Evolutionary conservation across 208 protist species (phyloP), one percentile per base, ranked within the genome.

Genomic region (Tetramitus jugosus): DNA sequence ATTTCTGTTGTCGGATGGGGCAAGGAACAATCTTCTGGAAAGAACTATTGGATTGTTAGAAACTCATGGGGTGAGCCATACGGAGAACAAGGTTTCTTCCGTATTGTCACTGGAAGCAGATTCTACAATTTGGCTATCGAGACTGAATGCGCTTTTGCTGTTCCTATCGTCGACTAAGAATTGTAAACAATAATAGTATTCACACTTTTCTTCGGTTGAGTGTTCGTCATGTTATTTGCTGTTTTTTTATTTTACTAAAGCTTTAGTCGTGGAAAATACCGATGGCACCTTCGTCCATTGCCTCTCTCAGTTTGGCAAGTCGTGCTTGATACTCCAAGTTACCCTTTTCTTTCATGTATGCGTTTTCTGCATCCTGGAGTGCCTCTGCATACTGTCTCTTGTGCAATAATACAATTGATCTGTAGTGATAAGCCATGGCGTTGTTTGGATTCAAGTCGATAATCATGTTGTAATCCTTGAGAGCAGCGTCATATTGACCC

Each of bases 391-490:
- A n/a, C n/a, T n/a, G n/a, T n/a, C n/a, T n/a, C n/a, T n/a, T n/a
- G n/a, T n/a, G n/a, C n/a, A n/a, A n/a, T n/a, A n/a, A n/a, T n/a
- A n/a, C n/a, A n/a, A n/a, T n/a, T n/a, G n/a, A n/a, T 45, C 91
- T 87, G 81, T 95, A 94, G 82, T 94, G 88, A 3, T 86, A 85
- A 6, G 90, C 90, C 82, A 94, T 84, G 1, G 78, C 45, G 80
- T 95, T 92, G 39, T 42, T 33, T 4, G 81, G 74, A 72, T 94
- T 88, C 13, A 86, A 75, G 13, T 67, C 60, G 26, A 95, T 72
- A 26, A 92, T 87, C 53, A 79, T 64, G 17, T 82, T 86, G 81
- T 94, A 93, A 78, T 95, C 91, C 17, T 60, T 39, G 62, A 94
- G 85, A 2, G 91, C 91, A 62, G 84, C 79, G 35, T 86, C 82